Percentiles rank a stretch among this genome's conserved stretches.
phyloP scores from a whole-genome alignment of 495 filamentous ascomycete species.

The Lasiosphaeria ovina region DNA sequence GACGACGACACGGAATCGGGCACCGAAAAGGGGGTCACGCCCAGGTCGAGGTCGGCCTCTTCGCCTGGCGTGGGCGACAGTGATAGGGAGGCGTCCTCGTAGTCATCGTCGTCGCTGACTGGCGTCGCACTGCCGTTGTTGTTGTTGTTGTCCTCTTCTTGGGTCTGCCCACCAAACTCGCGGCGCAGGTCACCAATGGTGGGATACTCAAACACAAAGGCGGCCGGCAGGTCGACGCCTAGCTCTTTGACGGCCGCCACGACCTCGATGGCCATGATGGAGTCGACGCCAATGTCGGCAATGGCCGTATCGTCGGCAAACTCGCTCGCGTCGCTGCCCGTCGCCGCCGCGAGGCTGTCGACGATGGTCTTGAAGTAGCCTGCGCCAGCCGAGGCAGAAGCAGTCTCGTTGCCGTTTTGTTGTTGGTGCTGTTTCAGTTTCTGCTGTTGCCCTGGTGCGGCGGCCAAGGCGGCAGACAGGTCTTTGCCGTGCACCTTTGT shows the following conservation, averaged over 20 bases:
- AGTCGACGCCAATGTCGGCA: conserved; percentile 54
- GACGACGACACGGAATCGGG: too few species aligned
- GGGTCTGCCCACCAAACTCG: conserved; percentile 5
- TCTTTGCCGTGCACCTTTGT: background rate
- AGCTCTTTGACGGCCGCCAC: conserved; percentile 51
- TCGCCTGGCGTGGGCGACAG: too few species aligned
- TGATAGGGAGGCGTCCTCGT: too few species aligned
- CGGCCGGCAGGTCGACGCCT: conserved; percentile 48
- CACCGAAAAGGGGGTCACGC: too few species aligned
- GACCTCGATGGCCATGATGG: conserved; percentile 49
- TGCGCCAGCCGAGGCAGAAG: background rate
- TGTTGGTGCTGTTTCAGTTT: background rate
- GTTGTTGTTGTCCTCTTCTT: conserved; percentile 22
- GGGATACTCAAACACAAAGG: conserved; percentile 42
- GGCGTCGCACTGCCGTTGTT: too few species aligned
- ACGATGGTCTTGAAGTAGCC: conserved; percentile 39
- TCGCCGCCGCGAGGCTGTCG: conserved; percentile 58
- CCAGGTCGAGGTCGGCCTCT: too few species aligned
- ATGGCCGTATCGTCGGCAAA: conserved; percentile 47
- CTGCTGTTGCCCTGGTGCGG: background rate
- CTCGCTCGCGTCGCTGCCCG: conserved; percentile 55
- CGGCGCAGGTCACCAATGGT: conserved; percentile 57
- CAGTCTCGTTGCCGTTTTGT: too few species aligned
- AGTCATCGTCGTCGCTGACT: too few species aligned
- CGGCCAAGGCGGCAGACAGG: background rate